Conservation (phyloP, 495 filamentous ascomycete genomes). For the Neurospora sp. region DNA sequence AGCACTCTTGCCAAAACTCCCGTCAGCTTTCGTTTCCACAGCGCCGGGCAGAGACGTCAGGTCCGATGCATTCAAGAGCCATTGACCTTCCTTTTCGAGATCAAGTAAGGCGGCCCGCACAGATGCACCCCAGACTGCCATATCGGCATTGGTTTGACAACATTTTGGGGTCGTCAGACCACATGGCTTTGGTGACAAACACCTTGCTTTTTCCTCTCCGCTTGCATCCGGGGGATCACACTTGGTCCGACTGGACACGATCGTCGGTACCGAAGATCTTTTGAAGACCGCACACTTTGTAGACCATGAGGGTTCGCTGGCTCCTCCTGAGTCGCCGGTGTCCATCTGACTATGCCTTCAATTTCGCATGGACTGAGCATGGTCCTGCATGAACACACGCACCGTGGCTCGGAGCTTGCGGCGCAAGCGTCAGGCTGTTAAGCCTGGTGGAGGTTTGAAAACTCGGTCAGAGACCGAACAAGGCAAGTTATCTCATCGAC, state of each 20-base stretch:
- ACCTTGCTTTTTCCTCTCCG: neutral
- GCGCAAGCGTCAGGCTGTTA: conserved; percentile 1
- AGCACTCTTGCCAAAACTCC: conserved; percentile 1
- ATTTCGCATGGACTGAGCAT: neutral
- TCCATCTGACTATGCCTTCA: neutral
- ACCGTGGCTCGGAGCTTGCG: neutral
- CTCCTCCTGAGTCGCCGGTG: neutral
- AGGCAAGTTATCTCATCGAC: conserved; percentile 11
- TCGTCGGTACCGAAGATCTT: neutral
- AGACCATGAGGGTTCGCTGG: neutral
- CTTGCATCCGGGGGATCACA: neutral
- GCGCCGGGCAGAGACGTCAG: conserved; percentile 8
- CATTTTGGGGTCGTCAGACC: conserved; percentile 3
- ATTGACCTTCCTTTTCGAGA: conserved; percentile 22
- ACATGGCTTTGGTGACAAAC: neutral
- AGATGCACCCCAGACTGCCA: conserved; percentile 15
- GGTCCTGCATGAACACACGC: neutral
- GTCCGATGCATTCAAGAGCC: conserved; percentile 3
- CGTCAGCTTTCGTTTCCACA: conserved; percentile 5
- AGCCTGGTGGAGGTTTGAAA: conserved; percentile 15
- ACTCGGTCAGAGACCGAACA: conserved; percentile 19
- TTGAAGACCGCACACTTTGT: neutral
- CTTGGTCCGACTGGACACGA: neutral
- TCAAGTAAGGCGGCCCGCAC: conserved; percentile 4
- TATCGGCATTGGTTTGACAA: conserved; percentile 17